Base-by-base conservation (phyloP, 495 filamentous ascomycete species). In the Sordaria brevicollis region DNA sequence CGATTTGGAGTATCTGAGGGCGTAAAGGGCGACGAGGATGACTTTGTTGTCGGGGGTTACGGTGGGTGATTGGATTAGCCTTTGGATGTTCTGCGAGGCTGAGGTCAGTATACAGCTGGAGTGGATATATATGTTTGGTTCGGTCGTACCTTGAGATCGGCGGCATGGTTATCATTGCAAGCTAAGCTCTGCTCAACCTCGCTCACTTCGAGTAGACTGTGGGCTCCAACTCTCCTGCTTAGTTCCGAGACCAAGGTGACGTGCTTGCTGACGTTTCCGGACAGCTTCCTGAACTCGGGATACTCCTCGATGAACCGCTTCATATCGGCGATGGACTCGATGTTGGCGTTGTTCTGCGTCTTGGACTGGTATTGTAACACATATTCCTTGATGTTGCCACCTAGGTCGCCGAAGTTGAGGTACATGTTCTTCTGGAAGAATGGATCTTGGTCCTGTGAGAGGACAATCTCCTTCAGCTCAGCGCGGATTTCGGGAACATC, bases 401-500 rank as follows among this genome's bases (percentile, higher is more conserved):
- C 95, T 21, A 99, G 86, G 72, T 99, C 95, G 49, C 95, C 95
- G 78, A 98, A 99, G 75, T 99, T 99, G 74, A 97, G 89, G 75
- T 93, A 99, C 96, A 99, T 98, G 78, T 99, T 99, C 82, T 97
- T 97, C 81, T 97, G 97, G 82, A 98, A 99, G 82, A 99, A 99
- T 0, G 95, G 96, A 76, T 99, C 95, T 78, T 98, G 96, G 71
- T 98, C 96, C 79, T 96, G 96, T 1, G 94, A 97, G 21, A 99
- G 82, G 11, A 97, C 94, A 70, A 99, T 94, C 82, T 99, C 95
- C 81, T 91, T 93, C 33, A 98, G 84, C 80, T 99, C 95, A 17
- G 92, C 90, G 66, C 93, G 86, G 65, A 97, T 88, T 68, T 97
- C 95, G 37, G 93, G 94, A 0, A 97, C 91, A 67, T 92, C 88